Conservation (phyloP, 2,329 filamentous ascomycete genomes). For the Colletotrichum musicola region DNA sequence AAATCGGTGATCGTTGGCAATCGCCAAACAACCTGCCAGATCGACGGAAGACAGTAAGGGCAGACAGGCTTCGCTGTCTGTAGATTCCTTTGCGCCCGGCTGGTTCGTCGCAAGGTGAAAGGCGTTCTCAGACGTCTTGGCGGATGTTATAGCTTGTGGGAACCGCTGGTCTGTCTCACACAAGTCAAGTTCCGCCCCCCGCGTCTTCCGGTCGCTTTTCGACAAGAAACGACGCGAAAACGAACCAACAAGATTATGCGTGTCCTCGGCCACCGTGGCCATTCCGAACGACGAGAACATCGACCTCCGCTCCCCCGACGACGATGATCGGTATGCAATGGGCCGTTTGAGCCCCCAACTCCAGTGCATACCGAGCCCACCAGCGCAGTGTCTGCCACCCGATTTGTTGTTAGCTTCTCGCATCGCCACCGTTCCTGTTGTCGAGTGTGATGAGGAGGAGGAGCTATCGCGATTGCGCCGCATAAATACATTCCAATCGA, state of each 20-base stretch:
- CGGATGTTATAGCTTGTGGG: slow-evolving; percentile 6
- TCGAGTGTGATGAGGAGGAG: not conserved
- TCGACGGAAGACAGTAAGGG: not conserved
- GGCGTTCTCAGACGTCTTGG: not conserved
- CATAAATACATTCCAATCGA: not conserved
- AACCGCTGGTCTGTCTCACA: slow-evolving; percentile 10
- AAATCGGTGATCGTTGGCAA: slow-evolving; percentile 11
- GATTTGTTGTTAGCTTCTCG: not conserved
- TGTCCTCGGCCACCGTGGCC: no score
- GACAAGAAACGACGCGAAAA: not conserved
- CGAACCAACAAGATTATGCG: not conserved
- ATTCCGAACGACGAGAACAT: not conserved
- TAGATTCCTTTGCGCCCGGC: not conserved
- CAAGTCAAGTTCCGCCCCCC: not conserved
- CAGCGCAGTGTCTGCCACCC: not conserved
- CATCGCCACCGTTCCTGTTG: not conserved
- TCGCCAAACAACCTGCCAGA: not conserved
- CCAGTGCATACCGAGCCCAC: not conserved
- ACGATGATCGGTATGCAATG: slow-evolving; percentile 9
- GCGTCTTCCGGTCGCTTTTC: not conserved
- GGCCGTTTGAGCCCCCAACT: not conserved
- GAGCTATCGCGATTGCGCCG: not conserved
- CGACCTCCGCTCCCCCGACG: not conserved
- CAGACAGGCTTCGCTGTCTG: not conserved
- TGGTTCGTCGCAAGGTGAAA: slow-evolving; percentile 31